Evolutionary conservation across 352 stramenopile species (phyloP).

Genomic region (Paralagenidium karlingii): DNA sequence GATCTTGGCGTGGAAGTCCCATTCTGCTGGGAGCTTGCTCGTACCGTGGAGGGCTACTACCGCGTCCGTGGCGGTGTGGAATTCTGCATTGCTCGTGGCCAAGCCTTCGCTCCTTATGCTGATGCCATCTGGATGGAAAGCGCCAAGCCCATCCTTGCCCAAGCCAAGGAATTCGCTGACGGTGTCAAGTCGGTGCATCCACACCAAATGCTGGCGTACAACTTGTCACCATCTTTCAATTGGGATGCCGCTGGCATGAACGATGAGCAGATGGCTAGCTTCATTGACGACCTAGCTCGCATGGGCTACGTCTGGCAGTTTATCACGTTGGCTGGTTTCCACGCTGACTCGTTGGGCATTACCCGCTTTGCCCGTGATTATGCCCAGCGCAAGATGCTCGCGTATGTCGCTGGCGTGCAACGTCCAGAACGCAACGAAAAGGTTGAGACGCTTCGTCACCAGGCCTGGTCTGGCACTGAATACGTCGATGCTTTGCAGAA

Average conservation of each 20-base stretch:
- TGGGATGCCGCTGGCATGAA: constrained; percentile 96
- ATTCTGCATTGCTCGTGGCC: constrained; percentile 93
- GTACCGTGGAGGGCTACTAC: constrained; percentile 97
- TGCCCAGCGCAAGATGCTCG: constrained; percentile 86
- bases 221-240: constrained; percentile 97
- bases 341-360: constrained; percentile 94
- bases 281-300: constrained; percentile 91
- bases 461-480: constrained; percentile 96
- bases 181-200: constrained; percentile 86
- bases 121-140: constrained; percentile 99
- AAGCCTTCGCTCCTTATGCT: constrained; percentile 90
- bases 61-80: constrained; percentile 91
- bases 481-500: constrained; percentile 95
- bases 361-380: constrained; percentile 90
- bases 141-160: constrained; percentile 86
- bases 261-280: constrained; percentile 87
- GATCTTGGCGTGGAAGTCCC: constrained; percentile 71
- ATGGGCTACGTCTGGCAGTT: constrained; percentile 98
- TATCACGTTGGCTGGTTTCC: constrained; percentile 97
- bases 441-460: constrained; percentile 95
- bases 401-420: constrained; percentile 96
- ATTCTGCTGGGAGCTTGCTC: constrained; percentile 94
- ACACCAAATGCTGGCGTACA: constrained; percentile 98
- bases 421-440: constrained; percentile 89
- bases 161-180: constrained; percentile 90